These are phyloP conservation scores for Ormosia semicastrata DNA, from an alignment of 306 rosid species.

Conservation along the genomic window DNA sequence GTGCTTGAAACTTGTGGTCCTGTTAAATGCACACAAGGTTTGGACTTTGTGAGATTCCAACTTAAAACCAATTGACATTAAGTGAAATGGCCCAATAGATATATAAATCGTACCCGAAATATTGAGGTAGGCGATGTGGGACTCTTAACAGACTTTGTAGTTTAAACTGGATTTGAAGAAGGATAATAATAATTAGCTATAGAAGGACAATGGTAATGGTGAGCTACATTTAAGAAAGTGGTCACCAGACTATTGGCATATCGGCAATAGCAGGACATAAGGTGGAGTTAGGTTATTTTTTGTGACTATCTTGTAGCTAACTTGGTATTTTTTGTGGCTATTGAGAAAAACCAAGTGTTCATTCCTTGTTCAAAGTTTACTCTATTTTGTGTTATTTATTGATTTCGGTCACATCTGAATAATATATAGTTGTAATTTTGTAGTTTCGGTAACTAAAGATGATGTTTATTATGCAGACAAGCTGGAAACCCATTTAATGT, in stretches of 20 bases:
- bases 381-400: conserved; percentile 7
- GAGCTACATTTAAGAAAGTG: conserved; percentile 2
- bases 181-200: not conserved
- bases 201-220: not conserved
- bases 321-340: not conserved
- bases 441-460: conserved; percentile 25
- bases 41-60: too few relatives aligned
- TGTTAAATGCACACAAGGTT: not conserved
- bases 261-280: not conserved
- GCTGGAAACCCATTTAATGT: conserved; percentile 85
- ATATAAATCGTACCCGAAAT: too few relatives aligned
- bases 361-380: not conserved
- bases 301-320: not conserved
- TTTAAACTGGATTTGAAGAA: conserved; percentile 16
- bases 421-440: conserved; percentile 2
- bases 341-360: conserved; percentile 9
- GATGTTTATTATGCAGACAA: conserved; percentile 52
- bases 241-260: not conserved
- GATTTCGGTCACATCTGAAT: not conserved
- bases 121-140: too few relatives aligned
- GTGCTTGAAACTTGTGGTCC: conserved; percentile 11
- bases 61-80: too few relatives aligned
- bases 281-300: not conserved
- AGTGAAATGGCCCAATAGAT: too few relatives aligned
- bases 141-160: too few relatives aligned